Evolutionary conservation across 257 asterid genomes (phyloP).

Genomic region (Marsdenia floribunda): DNA sequence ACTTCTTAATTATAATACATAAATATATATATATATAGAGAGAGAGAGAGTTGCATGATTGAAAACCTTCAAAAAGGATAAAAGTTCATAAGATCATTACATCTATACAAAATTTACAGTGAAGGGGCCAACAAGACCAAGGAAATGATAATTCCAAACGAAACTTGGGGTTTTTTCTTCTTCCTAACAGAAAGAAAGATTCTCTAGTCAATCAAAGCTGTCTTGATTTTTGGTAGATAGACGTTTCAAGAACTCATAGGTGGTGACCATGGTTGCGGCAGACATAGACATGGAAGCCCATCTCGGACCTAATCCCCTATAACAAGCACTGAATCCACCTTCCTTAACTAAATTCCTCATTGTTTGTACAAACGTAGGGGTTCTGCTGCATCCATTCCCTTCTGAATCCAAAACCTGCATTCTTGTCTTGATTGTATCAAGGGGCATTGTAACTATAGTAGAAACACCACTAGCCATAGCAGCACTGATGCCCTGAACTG

Average conservation of each 20-base stretch:
- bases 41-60: not conserved
- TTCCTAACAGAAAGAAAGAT: not conserved
- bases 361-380: conserved; percentile 48
- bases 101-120: conserved; percentile 21
- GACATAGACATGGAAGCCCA: conserved; percentile 99
- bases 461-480: conserved; percentile 92
- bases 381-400: conserved; percentile 26
- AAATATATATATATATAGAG: not conserved
- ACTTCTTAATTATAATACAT: not conserved
- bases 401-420: conserved; percentile 86
- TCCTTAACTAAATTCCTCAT: conserved; percentile 73
- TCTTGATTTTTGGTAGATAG: conserved; percentile 76
- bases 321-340: conserved; percentile 92
- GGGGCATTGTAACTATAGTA: conserved; percentile 90
- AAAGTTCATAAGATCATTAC: conserved; percentile 4
- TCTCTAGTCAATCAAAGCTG: conserved; percentile 26
- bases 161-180: not conserved
- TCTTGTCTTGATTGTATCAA: conserved; percentile 89
- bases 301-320: conserved; percentile 92
- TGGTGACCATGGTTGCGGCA: conserved; percentile 93
- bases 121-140: conserved; percentile 9
- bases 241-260: conserved; percentile 90
- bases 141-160: conserved; percentile 2
- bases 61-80: not conserved
- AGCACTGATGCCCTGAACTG: conserved; percentile 89